Conservation (phyloP, 2,329 filamentous ascomycete species). For the Apiospora hydei region DNA sequence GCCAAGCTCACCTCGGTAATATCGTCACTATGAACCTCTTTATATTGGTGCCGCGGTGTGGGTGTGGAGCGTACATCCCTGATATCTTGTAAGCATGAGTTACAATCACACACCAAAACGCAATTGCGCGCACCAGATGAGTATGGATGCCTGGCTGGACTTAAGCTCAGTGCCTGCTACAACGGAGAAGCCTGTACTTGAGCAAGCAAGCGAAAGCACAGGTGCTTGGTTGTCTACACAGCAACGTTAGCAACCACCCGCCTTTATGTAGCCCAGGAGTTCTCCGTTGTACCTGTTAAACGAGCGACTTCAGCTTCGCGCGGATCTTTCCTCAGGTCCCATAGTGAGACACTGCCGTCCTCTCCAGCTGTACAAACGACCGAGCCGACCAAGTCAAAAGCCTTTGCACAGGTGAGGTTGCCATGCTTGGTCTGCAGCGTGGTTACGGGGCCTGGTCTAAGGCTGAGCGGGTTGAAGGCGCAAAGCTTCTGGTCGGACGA, state of each 20-base stretch:
- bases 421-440: constrained; percentile 61
- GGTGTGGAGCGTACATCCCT: constrained; percentile 66
- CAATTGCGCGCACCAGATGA: constrained; percentile 61
- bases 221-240: constrained; percentile 52
- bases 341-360: constrained; percentile 71
- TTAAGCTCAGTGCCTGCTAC: constrained; percentile 78
- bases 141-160: constrained; percentile 66
- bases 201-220: constrained; percentile 72
- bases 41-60: constrained; percentile 60
- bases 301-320: constrained; percentile 49
- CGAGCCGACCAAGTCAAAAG: constrained; percentile 58
- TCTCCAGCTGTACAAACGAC: constrained; percentile 74
- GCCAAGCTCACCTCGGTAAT: constrained; percentile 60
- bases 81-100: constrained; percentile 30
- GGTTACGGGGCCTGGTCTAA: constrained; percentile 59
- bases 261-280: constrained; percentile 7
- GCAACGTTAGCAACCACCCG: not conserved
- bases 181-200: constrained; percentile 62
- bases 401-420: constrained; percentile 69
- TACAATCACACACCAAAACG: not conserved
- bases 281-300: constrained; percentile 53
- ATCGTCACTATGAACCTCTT: constrained; percentile 73
- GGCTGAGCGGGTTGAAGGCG: constrained; percentile 65
- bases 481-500: constrained; percentile 75
- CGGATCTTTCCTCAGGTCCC: constrained; percentile 65